Conservation (phyloP, 352 stramenopile genomes). For the Pythium dissimile region DNA sequence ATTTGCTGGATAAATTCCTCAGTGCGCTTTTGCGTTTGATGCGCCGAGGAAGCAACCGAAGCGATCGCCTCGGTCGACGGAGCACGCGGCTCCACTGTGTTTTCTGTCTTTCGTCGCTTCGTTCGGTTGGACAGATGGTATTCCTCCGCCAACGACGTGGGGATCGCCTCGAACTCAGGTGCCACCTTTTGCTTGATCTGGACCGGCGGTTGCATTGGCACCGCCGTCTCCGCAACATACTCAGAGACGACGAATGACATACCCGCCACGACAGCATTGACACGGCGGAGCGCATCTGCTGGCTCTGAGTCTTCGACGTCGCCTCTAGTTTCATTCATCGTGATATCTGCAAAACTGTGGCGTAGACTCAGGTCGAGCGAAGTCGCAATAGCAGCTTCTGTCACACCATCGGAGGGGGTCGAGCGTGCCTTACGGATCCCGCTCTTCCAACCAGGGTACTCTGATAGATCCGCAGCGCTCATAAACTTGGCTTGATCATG, state of each 20-base stretch:
- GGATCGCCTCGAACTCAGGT: conserved; percentile 23
- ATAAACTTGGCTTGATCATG: conserved; percentile 5
- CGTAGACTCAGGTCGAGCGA: conserved; percentile 6
- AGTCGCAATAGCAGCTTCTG: conserved; percentile 4
- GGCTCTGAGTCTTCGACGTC: not conserved
- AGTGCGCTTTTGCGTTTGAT: conserved; percentile 34
- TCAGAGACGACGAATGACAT: conserved; percentile 58
- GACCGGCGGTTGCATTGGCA: not conserved
- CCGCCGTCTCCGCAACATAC: conserved; percentile 18
- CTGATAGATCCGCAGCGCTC: conserved; percentile 37
- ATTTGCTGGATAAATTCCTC: conserved; percentile 53
- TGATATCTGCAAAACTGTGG: conserved; percentile 10
- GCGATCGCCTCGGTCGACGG: conserved; percentile 13
- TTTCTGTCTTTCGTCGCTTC: conserved; percentile 55
- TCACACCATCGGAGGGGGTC: not conserved
- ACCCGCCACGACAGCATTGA: conserved; percentile 54
- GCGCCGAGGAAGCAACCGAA: conserved; percentile 12
- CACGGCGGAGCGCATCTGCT: conserved; percentile 27
- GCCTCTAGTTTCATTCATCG: not conserved
- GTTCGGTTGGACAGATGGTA: conserved; percentile 67
- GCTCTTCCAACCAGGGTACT: conserved; percentile 55
- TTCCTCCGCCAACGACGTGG: conserved; percentile 72
- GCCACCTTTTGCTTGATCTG: conserved; percentile 4
- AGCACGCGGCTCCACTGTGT: conserved; percentile 20
- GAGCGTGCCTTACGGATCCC: conserved; percentile 42